Base-by-base conservation (phyloP, 805 yeast genomes). In the Pichia scutulata region DNA sequence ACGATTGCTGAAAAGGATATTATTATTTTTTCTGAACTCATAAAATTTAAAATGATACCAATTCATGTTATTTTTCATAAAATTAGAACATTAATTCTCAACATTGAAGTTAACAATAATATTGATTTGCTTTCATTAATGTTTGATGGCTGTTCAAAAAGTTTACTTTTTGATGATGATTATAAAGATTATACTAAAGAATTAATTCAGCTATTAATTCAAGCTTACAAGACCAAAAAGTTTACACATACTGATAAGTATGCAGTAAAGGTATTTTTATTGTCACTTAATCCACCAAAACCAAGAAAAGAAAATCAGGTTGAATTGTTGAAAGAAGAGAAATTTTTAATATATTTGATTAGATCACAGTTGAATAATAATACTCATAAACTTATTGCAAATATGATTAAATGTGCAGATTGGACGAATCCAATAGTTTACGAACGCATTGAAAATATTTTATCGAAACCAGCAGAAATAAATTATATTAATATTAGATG, bases 21-120 rank as follows among this genome's bases (percentile, higher is more conserved):
- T 37, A 71, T 75, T 22, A 84, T 86, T 57, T 81, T 86, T 56
- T 70, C 81, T 45, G 97, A 90, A 60, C 70, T 89, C 68, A 78
- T 84, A 30, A 88, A 86, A 61, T 89, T 89, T 63, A 80, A 77
- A 56, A 64, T 89, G 53, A 71, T 89, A 16, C 92, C 95, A 0
- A 69, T 73, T n/a, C 82, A 81, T 63, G 73, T 83, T 51, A 71
- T 83, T 13, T 84, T 88, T 61, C 90, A 89, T 64, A 85, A 84
- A 60, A 74, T 89, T 44, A 73, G 88, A 57, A 67, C 74, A 1
- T 67, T 87, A 55, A 76, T 85, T 2, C 59, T 79, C 49, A 75
- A 76, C 47, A 59, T 75, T 19, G 70, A 75, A 7, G 70, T 74
- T 0, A 73, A 80, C 9, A 75, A 76, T 53, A 86, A 84, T 61